Percentiles rank a stretch among this genome's conserved stretches.
Conservation (phyloP, 1,139 yeast species). For the Geotrichum fermentans region DNA sequence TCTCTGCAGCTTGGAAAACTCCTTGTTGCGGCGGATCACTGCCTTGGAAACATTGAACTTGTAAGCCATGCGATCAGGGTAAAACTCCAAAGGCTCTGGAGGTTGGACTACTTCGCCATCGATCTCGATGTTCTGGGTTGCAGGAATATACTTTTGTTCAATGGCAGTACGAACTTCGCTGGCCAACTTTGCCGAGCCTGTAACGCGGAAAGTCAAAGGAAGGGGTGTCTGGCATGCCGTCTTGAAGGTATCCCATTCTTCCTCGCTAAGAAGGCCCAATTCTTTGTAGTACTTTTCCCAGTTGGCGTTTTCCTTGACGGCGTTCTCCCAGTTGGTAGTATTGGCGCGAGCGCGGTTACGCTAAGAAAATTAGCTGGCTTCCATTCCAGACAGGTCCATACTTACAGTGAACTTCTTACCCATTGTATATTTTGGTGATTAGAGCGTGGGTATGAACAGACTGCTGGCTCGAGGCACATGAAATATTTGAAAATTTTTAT, state of each 20-base stretch:
- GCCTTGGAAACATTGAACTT: constrained; percentile 88
- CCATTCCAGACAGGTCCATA: no score
- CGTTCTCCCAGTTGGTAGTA: constrained; percentile 55
- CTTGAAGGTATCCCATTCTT: constrained; percentile 77
- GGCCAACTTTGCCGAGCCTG: constrained; percentile 67
- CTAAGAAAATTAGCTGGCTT: no score
- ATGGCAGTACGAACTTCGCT: constrained; percentile 37
- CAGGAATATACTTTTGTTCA: constrained; percentile 44
- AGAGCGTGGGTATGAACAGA: no score
- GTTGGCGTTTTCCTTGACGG: constrained; percentile 69
- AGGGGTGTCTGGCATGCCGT: constrained; percentile 69
- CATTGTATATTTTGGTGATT: no score
- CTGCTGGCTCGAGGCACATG: no score
- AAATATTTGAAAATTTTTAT: background rate
- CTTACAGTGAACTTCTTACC: background rate
- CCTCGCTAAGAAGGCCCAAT: constrained; percentile 59
- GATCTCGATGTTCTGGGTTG: constrained; percentile 43
- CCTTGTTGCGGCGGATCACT: constrained; percentile 80
- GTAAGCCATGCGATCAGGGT: constrained; percentile 86
- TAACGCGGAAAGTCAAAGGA: constrained; percentile 91
- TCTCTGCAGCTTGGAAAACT: constrained; percentile 82
- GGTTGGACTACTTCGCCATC: constrained; percentile 59
- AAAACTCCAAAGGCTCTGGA: constrained; percentile 72
- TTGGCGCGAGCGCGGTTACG: constrained; percentile 20
- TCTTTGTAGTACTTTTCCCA: constrained; percentile 89